These are phyloP conservation scores for Rhizoctonia solani DNA, from an alignment of 1,284 basidiomycete species.

Conservation along the genomic window DNA sequence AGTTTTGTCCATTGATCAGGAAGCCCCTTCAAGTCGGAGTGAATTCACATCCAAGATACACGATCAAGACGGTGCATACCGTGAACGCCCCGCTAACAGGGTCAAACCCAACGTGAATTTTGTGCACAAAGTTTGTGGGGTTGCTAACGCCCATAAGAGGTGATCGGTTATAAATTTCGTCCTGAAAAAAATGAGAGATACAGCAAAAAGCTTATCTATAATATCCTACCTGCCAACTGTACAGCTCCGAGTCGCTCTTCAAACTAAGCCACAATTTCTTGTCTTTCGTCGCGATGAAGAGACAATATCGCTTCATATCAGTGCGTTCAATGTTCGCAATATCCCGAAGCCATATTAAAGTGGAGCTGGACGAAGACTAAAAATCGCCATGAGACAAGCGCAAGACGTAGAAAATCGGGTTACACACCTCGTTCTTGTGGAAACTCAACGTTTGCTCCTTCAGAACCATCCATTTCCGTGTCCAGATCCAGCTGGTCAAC, in stretches of 20 bases:
- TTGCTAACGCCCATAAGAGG: constrained; percentile 92
- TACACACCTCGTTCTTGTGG: constrained; percentile 88
- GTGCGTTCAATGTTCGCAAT: constrained; percentile 88
- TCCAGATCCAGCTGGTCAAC: constrained; percentile 90
- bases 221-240: constrained; percentile 75
- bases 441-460: constrained; percentile 81
- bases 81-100: constrained; percentile 93
- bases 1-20: constrained; percentile 97
- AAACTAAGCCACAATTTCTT: constrained; percentile 78
- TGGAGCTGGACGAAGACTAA: constrained; percentile 67
- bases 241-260: constrained; percentile 94
- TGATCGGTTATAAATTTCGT: constrained; percentile 92
- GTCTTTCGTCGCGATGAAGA: constrained; percentile 83
- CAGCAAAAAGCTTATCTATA: neutral
- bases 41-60: neutral
- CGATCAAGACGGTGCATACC: constrained; percentile 52
- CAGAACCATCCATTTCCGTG: constrained; percentile 87
- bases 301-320: constrained; percentile 90
- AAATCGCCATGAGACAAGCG: constrained; percentile 1
- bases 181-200: constrained; percentile 45
- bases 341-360: constrained; percentile 71
- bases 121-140: constrained; percentile 97
- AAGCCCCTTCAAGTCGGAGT: constrained; percentile 64
- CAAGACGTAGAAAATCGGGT: constrained; percentile 6
- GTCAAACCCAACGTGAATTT: constrained; percentile 98